Evolutionary conservation across 768 basidiomycete genomes (phyloP).

Genomic region (Nidularia pulvinata): DNA sequence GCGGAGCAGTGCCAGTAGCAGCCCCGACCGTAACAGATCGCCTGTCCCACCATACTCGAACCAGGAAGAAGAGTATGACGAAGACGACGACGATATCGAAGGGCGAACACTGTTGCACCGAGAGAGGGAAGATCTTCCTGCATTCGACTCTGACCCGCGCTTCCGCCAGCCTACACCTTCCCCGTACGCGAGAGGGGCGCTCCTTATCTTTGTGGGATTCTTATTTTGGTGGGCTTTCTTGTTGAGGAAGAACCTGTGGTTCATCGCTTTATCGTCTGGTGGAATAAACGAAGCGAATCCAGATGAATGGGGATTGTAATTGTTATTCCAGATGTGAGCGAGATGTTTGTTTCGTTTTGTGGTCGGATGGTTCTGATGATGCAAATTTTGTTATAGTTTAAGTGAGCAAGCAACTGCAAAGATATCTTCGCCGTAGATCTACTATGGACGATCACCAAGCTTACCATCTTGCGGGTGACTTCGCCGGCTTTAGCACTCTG

Average conservation of each 20-base stretch:
- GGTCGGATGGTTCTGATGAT: too few species aligned
- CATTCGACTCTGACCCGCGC: slow-evolving; percentile 29
- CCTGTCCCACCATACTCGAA: too few species aligned
- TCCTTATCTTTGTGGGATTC: slow-evolving; percentile 34
- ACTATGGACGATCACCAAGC: too few species aligned
- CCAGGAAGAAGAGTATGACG: too few species aligned
- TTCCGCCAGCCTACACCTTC: slow-evolving; percentile 47
- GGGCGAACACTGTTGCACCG: not conserved
- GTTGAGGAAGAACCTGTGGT: slow-evolving; percentile 9
- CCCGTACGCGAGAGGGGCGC: slow-evolving; percentile 44
- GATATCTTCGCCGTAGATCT: too few species aligned
- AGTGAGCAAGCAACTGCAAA: too few species aligned
- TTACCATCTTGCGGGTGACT: too few species aligned
- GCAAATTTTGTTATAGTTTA: too few species aligned
- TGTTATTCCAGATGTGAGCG: not conserved
- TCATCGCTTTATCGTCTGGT: not conserved
- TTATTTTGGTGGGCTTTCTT: slow-evolving; percentile 32
- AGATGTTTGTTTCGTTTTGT: too few species aligned
- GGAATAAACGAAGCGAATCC: not conserved
- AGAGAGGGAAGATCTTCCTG: not conserved
- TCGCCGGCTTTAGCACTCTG: too few species aligned
- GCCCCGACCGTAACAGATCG: too few species aligned
- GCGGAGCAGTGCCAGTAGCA: too few species aligned
- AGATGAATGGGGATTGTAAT: not conserved
- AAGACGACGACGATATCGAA: not conserved